phyloP scores from a whole-genome alignment of 73 alveolate genomes.

The Tetrahymena thermophila region DNA sequence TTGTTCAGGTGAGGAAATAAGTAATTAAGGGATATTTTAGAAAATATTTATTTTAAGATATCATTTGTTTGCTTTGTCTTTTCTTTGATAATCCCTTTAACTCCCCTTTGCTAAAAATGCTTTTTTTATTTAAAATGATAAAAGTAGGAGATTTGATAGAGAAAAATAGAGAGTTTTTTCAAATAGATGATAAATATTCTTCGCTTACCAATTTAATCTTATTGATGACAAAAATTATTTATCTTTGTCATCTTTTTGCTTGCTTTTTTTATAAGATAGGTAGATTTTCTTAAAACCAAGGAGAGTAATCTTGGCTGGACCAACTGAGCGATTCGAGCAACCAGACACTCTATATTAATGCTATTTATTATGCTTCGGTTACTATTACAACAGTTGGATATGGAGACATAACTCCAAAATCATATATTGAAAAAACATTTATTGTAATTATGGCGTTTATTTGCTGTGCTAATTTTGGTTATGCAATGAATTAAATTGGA shows the following conservation, averaged over 20 bases:
- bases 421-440: neutral
- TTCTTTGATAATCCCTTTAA: neutral
- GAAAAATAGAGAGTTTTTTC: neutral
- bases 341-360: neutral
- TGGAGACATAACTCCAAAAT: neutral
- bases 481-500: neutral
- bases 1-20: neutral
- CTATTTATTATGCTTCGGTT: neutral
- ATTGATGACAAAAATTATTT: neutral
- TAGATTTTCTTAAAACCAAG: neutral
- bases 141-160: neutral
- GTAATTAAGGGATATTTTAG: neutral
- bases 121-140: neutral
- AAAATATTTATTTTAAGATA: neutral
- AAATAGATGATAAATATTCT: neutral
- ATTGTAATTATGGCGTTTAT: neutral
- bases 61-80: neutral
- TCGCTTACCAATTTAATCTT: neutral
- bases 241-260: neutral
- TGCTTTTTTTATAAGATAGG: neutral
- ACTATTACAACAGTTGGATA: neutral
- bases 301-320: neutral
- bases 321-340: neutral
- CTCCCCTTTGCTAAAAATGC: neutral
- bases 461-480: neutral